These are phyloP conservation scores for Alternaria conjuncta DNA, from an alignment of 2,329 filamentous ascomycete species.

Conservation along the genomic window DNA sequence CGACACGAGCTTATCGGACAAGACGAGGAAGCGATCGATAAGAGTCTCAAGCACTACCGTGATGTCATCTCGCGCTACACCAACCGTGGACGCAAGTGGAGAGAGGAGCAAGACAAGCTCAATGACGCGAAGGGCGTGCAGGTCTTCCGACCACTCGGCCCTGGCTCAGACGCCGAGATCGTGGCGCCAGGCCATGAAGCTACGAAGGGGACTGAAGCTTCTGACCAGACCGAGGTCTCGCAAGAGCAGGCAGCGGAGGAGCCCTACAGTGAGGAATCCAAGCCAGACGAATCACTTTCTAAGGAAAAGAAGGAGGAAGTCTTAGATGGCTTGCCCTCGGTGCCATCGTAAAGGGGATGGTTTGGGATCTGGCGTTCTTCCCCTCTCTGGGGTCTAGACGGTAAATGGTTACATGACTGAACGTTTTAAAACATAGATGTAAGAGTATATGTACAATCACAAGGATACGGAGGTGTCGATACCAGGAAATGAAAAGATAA, in stretches of 20 bases:
- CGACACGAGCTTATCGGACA: constrained; percentile 54
- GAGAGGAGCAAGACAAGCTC: constrained; percentile 60
- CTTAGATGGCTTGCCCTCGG: constrained; percentile 3
- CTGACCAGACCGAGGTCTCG: neutral
- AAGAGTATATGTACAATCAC: constrained; percentile 1
- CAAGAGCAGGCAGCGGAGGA: neutral
- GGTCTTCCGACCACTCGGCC: constrained; percentile 42
- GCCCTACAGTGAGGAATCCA: neutral
- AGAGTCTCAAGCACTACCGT: constrained; percentile 53
- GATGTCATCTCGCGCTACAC: constrained; percentile 56
- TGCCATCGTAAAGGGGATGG: constrained; percentile 1
- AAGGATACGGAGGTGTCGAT: neutral
- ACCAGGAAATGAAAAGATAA: neutral
- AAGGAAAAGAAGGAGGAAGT: constrained; percentile 6
- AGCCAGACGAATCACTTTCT: neutral
- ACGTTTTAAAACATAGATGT: neutral
- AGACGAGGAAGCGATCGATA: constrained; percentile 52
- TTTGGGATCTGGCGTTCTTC: neutral
- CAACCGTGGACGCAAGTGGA: constrained; percentile 64
- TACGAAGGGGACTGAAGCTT: neutral
- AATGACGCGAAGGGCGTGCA: constrained; percentile 55
- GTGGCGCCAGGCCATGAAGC: neutral
- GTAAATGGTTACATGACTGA: neutral
- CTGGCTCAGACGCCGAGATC: constrained; percentile 27
- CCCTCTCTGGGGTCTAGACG: neutral